These are phyloP conservation scores for Wallacemonas sp. DNA, from an alignment of 208 protist genomes.

Conservation along the genomic window DNA sequence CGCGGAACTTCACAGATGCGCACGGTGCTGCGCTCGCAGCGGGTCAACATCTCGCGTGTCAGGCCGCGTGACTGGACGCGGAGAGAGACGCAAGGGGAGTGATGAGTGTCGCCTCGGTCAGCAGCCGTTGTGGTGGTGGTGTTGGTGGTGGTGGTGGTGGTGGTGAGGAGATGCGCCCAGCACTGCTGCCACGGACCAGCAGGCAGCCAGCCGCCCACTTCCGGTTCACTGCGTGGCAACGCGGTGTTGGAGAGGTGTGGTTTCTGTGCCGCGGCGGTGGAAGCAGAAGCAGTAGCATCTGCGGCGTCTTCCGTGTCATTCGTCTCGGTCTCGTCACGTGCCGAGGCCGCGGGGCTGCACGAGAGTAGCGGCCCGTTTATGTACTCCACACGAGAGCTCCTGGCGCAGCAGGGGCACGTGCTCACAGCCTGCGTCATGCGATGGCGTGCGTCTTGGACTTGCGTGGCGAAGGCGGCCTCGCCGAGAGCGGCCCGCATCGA, in stretches of 20 bases:
- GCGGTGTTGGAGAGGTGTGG: not conserved
- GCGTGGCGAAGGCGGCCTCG: slow-evolving; percentile 24
- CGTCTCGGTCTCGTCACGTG: no score
- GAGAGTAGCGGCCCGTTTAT: slow-evolving; percentile 21
- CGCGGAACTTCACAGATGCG: slow-evolving; percentile 1
- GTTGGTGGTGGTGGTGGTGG: not conserved
- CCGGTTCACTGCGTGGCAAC: no score
- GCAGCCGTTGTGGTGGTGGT: no score
- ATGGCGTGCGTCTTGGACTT: slow-evolving; percentile 19
- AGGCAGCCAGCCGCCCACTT: slow-evolving; percentile 15
- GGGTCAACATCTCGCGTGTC: not conserved
- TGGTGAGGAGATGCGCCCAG: slow-evolving; percentile 34
- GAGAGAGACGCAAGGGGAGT: no score
- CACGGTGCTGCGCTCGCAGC: not conserved
- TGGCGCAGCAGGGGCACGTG: slow-evolving; percentile 16
- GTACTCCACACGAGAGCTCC: slow-evolving; percentile 12
- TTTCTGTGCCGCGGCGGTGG: no score
- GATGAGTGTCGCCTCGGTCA: no score
- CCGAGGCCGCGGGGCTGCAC: not conserved
- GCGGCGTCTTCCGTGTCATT: not conserved
- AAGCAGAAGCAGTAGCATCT: not conserved
- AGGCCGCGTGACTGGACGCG: slow-evolving; percentile 6
- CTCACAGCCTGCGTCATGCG: slow-evolving; percentile 5
- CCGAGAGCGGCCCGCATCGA: slow-evolving; percentile 25
- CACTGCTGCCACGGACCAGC: slow-evolving; percentile 30